phyloP scores from a whole-genome alignment of 441 rosid species.

The Hura crepitans region DNA sequence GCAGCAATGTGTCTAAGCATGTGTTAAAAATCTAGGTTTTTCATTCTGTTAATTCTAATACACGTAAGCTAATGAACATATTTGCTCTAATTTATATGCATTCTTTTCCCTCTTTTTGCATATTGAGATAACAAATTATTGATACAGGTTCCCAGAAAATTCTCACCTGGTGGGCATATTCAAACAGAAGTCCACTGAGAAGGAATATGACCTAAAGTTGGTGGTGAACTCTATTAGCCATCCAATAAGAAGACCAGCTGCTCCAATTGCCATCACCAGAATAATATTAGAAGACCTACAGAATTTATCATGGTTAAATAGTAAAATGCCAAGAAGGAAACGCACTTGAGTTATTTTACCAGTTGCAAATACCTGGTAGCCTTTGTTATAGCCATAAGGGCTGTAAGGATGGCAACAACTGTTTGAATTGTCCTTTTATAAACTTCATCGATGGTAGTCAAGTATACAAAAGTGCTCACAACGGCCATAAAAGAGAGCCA shows the following conservation, averaged over 20 bases:
- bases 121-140: background rate
- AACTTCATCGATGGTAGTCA: constrained; percentile 66
- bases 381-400: constrained; percentile 82
- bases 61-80: background rate
- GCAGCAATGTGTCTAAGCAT: background rate
- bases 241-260: constrained; percentile 69
- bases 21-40: background rate
- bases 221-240: constrained; percentile 68
- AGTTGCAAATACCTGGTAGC: constrained; percentile 77
- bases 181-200: constrained; percentile 40
- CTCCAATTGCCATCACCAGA: constrained; percentile 81
- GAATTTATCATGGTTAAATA: constrained; percentile 16
- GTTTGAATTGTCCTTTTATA: constrained; percentile 81
- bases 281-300: constrained; percentile 75
- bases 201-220: constrained; percentile 53
- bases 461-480: constrained; percentile 79
- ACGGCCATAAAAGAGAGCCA: constrained; percentile 99
- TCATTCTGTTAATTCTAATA: background rate
- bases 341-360: constrained; percentile 13
- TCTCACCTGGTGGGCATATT: constrained; percentile 44
- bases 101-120: background rate
- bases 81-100: background rate
- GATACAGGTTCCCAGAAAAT: constrained; percentile 3
- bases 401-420: constrained; percentile 86
- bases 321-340: constrained; percentile 5